A percentile compares a stretch with the other conserved stretches of the same genome.
These are phyloP conservation scores for Artemisia annua DNA, from an alignment of 129 eudicot species.

Conservation along the genomic window DNA sequence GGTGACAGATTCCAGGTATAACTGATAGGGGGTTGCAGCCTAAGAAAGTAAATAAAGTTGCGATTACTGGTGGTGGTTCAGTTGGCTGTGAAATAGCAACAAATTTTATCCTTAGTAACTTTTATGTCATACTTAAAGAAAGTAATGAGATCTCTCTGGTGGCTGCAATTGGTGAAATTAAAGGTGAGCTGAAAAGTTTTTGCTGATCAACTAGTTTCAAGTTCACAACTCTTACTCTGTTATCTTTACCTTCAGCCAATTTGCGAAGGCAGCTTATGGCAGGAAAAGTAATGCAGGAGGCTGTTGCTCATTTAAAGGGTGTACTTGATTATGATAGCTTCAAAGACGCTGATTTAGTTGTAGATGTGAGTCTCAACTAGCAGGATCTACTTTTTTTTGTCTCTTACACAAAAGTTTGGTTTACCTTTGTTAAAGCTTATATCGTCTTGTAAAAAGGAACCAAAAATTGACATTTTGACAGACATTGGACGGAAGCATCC, in stretches of 20 bases:
- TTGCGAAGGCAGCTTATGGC: slow-evolving; percentile 42
- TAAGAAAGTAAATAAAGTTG: slow-evolving; percentile 49
- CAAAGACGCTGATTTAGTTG: slow-evolving; percentile 55
- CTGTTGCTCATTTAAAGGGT: slow-evolving; percentile 43
- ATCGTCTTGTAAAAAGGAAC: background rate
- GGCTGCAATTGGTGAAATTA: slow-evolving; percentile 41
- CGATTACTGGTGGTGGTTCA: slow-evolving; percentile 55
- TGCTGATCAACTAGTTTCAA: background rate
- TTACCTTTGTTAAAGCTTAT: background rate
- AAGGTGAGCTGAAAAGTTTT: slow-evolving; percentile 28
- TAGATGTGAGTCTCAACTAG: slow-evolving; percentile 38
- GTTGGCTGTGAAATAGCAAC: slow-evolving; percentile 58
- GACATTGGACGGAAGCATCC: slow-evolving; percentile 42
- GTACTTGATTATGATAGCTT: slow-evolving; percentile 52
- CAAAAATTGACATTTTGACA: slow-evolving; percentile 8
- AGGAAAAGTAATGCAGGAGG: slow-evolving; percentile 28
- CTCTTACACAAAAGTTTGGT: no score
- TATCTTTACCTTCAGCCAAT: slow-evolving; percentile 42
- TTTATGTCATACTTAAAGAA: slow-evolving; percentile 49
- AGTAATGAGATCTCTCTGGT: slow-evolving; percentile 28
- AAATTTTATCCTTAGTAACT: slow-evolving; percentile 40
- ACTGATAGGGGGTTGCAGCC: slow-evolving; percentile 48
- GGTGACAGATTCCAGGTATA: slow-evolving; percentile 54
- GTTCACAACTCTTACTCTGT: background rate
- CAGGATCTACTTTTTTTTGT: background rate